These are phyloP conservation scores for Phlebiopsis gigantea DNA, from an alignment of 768 basidiomycete genomes.

Conservation along the genomic window DNA sequence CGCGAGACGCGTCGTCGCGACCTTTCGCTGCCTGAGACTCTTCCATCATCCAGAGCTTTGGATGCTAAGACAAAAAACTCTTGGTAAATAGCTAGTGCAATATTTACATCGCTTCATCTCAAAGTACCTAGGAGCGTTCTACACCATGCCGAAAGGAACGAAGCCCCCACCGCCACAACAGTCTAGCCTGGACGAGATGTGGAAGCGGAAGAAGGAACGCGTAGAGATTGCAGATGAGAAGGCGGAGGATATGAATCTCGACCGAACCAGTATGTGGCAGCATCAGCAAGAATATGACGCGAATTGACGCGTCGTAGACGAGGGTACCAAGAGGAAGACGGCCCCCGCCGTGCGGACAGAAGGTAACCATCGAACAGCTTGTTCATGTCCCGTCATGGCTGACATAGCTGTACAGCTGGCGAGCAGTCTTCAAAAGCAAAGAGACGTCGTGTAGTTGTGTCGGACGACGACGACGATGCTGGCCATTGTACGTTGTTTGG, in stretches of 20 bases:
- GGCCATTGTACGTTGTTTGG: no score
- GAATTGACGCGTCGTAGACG: conserved; percentile 21
- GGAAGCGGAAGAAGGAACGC: conserved; percentile 46
- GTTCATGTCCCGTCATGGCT: not conserved
- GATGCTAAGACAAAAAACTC: conserved; percentile 73
- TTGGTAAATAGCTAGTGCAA: conserved; percentile 36
- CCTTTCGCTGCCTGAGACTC: conserved; percentile 8
- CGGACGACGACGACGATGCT: no score
- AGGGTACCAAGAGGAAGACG: conserved; percentile 37
- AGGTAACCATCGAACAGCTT: not conserved
- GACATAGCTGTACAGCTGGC: not conserved
- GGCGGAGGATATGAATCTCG: not conserved
- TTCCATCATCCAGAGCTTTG: not conserved
- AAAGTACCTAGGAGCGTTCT: conserved; percentile 75
- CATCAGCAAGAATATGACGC: not conserved
- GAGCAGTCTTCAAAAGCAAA: conserved; percentile 19
- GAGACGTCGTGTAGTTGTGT: conserved; percentile 32
- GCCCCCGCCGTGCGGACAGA: conserved; percentile 18
- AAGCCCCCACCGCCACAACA: conserved; percentile 72
- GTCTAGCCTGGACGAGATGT: conserved; percentile 72
- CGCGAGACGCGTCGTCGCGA: conserved; percentile 22
- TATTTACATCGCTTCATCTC: conserved; percentile 1
- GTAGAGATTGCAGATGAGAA: conserved; percentile 14
- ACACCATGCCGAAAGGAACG: conserved; percentile 63
- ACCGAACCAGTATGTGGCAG: not conserved